Evolutionary conservation across 2,329 filamentous ascomycete genomes (phyloP), one percentile per base, ranked within the genome.

Genomic region (Fusarium pseudonygamai): DNA sequence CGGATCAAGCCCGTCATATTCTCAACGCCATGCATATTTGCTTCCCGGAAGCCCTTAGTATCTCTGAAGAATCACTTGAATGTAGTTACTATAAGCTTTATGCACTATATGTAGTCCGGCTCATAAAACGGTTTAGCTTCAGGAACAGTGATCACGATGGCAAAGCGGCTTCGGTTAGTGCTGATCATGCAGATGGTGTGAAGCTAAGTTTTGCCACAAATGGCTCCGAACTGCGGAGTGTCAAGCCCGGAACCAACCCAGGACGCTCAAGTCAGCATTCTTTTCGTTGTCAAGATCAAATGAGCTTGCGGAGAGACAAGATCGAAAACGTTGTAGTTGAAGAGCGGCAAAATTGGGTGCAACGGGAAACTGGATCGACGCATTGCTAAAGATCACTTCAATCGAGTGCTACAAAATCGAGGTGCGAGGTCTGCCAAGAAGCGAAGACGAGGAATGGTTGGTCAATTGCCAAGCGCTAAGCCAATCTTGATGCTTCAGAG

Each of bases 11-110:
- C 24, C 12, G 6, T 13, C 18, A 45, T 45, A 26, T 26, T 26
- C 24, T 45, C 42, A 45, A 26, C 9, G 7, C 16, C 18, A 4
- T 20, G 42, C 18, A 14, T 26, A 20, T 2, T 45, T 45, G 14
- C 15, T 30, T 8, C 10, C 6, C 2, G 0, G 11, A 7, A n/a
- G 14, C 22, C 5, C 16, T 3, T 3, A 32, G 5, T 18, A 5
- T 18, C 3, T 30, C 10, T 18, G 5, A 4, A 30, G 11, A 18
- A 7, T n/a, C 4, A 13, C 7, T 14, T n/a, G 4, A 14, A 20
- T 24, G 47, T 32, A 32, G 47, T 50, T 10, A 14, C 2, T 14
- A 50, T 50, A 24, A 24, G 30, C 30, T 50, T 50, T 24, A 0
- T 34, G 12, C 47, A 12, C 28, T 50, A 34, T 13, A 32, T 13